phyloP scores from a whole-genome alignment of 768 basidiomycete genomes.

The Amanita muscaria region DNA sequence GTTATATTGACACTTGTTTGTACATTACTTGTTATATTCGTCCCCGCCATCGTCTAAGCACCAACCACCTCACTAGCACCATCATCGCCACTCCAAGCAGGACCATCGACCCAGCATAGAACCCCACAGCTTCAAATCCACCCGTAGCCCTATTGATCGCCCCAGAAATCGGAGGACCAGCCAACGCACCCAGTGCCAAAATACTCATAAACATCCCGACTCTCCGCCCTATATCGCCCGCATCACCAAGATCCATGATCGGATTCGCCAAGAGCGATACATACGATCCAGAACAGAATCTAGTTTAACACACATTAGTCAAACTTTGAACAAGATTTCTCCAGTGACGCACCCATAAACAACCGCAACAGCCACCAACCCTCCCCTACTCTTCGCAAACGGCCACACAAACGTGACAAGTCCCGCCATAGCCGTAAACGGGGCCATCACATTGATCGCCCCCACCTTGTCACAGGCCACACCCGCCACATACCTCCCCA shows the following conservation, averaged over 20 bases:
- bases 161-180: slow-evolving; percentile 68
- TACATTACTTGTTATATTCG: slow-evolving; percentile 13
- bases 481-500: slow-evolving; percentile 53
- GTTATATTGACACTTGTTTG: slow-evolving; percentile 4
- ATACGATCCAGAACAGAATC: slow-evolving; percentile 55
- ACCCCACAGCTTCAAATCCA: slow-evolving; percentile 44
- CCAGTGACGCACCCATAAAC: slow-evolving; percentile 49
- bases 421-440: slow-evolving; percentile 47
- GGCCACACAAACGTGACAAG: slow-evolving; percentile 68
- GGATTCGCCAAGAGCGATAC: slow-evolving; percentile 49
- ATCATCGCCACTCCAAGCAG: slow-evolving; percentile 21
- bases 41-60: slow-evolving; percentile 16
- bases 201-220: slow-evolving; percentile 58
- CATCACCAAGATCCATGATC: slow-evolving; percentile 50
- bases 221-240: slow-evolving; percentile 54
- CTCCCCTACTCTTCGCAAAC: slow-evolving; percentile 34
- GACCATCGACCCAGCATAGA: slow-evolving; percentile 39
- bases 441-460: slow-evolving; percentile 58
- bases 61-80: slow-evolving; percentile 17
- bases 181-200: slow-evolving; percentile 51
- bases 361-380: slow-evolving; percentile 44
- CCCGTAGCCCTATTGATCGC: slow-evolving; percentile 48
- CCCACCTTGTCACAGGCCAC: slow-evolving; percentile 49
- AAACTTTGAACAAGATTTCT: too few relatives aligned
- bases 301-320: slow-evolving; percentile 14